A percentile compares a stretch with the other conserved stretches of the same genome.
Evolutionary conservation across 352 stramenopile species (phyloP).

Genomic region (Globisporangium emineosum): DNA sequence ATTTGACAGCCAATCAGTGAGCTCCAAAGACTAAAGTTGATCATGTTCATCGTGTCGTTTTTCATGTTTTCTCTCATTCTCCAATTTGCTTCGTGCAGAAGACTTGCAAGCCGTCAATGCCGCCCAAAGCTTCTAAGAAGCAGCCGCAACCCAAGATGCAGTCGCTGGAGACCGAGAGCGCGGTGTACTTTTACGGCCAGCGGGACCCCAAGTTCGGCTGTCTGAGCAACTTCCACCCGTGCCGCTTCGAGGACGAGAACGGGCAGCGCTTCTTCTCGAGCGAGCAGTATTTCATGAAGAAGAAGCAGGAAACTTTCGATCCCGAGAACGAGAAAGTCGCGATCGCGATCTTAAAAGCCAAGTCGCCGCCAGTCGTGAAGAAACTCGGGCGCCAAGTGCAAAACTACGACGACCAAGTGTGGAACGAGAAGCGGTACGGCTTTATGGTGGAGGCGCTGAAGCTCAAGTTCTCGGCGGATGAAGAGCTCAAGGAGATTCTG

Average conservation of each 20-base stretch:
- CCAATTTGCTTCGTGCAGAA: not conserved
- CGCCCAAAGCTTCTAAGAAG: conserved; percentile 3
- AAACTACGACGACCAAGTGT: conserved; percentile 53
- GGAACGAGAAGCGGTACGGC: conserved; percentile 33
- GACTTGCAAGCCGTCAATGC: not conserved
- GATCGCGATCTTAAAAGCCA: conserved; percentile 44
- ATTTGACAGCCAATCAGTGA: too few species aligned
- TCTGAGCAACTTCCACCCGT: conserved; percentile 66
- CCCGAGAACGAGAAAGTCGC: conserved; percentile 35
- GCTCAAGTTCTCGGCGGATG: conserved; percentile 50
- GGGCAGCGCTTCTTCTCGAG: conserved; percentile 51
- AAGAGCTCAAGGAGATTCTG: conserved; percentile 28
- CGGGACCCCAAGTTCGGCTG: conserved; percentile 37
- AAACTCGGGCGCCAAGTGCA: conserved; percentile 47
- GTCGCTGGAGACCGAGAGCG: conserved; percentile 29
- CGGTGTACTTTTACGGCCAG: conserved; percentile 60
- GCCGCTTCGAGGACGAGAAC: conserved; percentile 35
- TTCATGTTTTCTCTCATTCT: too few species aligned
- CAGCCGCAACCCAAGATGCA: conserved; percentile 9
- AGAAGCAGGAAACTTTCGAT: conserved; percentile 67
- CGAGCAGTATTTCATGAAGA: conserved; percentile 75
- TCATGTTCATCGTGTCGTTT: too few species aligned
- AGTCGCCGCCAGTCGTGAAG: conserved; percentile 42
- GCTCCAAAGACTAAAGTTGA: too few species aligned
- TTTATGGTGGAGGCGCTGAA: conserved; percentile 62